phyloP scores from a whole-genome alignment of 208 protist genomes.

The Porcisia deanei region DNA sequence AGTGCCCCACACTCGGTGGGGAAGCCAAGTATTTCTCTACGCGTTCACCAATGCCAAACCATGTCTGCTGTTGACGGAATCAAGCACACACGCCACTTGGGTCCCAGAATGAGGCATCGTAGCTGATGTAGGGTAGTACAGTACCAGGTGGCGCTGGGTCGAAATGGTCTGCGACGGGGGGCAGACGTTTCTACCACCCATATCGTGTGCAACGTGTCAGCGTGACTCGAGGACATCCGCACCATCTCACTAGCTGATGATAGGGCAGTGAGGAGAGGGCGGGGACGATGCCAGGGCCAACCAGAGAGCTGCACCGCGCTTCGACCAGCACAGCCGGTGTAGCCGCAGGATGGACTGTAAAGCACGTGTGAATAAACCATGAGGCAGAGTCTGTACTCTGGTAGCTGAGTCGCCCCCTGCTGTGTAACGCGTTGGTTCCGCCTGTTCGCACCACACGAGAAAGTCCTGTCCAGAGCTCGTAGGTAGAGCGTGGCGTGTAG shows the following conservation, averaged over 20 bases:
- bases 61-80: neutral
- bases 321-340: neutral
- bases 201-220: neutral
- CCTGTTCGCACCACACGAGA: neutral
- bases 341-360: neutral
- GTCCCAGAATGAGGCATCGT: neutral
- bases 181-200: neutral
- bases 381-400: neutral
- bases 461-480: neutral
- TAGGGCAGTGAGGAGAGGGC: too few relatives aligned
- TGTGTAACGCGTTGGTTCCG: neutral
- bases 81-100: neutral
- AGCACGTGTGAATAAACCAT: neutral
- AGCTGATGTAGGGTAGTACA: neutral
- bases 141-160: neutral
- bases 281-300: neutral
- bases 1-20: neutral
- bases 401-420: neutral
- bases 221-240: neutral
- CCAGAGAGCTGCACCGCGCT: neutral
- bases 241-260: too few relatives aligned
- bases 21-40: neutral
- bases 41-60: neutral
- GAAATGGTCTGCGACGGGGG: too few relatives aligned
- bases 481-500: neutral